phyloP scores from a whole-genome alignment of 768 basidiomycete genomes.

The Pleurotus salmoneostramineus region DNA sequence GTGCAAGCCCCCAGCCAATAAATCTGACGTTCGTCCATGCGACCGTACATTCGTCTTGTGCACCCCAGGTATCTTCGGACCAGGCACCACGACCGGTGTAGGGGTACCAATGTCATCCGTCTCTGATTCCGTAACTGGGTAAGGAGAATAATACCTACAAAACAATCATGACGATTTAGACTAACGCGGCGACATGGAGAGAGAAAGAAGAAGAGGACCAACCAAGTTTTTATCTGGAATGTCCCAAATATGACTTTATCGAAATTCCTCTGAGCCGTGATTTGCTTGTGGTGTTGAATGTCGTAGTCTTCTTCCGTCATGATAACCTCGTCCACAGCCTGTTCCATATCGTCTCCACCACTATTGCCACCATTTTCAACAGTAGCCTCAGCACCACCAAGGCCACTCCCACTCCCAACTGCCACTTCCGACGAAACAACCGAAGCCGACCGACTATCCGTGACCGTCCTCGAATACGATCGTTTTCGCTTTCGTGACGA shows the following conservation, averaged over 20 bases:
- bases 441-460: neutral
- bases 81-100: conserved; percentile 15
- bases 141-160: conserved; percentile 89
- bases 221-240: conserved; percentile 91
- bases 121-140: conserved; percentile 73
- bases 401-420: neutral
- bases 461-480: neutral
- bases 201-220: conserved; percentile 21
- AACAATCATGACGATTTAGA: neutral
- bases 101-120: conserved; percentile 39
- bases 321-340: conserved; percentile 22
- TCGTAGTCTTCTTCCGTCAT: conserved; percentile 73
- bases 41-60: conserved; percentile 49
- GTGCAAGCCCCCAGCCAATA: conserved; percentile 60
- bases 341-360: neutral
- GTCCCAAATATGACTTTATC: conserved; percentile 82
- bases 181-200: neutral
- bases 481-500: conserved; percentile 27
- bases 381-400: no score
- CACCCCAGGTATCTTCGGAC: conserved; percentile 46
- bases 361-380: neutral
- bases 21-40: conserved; percentile 71
- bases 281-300: conserved; percentile 61
- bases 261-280: conserved; percentile 75
- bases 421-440: neutral